phyloP scores from a whole-genome alignment of 1,284 basidiomycete genomes.

The Naganishia albida region DNA sequence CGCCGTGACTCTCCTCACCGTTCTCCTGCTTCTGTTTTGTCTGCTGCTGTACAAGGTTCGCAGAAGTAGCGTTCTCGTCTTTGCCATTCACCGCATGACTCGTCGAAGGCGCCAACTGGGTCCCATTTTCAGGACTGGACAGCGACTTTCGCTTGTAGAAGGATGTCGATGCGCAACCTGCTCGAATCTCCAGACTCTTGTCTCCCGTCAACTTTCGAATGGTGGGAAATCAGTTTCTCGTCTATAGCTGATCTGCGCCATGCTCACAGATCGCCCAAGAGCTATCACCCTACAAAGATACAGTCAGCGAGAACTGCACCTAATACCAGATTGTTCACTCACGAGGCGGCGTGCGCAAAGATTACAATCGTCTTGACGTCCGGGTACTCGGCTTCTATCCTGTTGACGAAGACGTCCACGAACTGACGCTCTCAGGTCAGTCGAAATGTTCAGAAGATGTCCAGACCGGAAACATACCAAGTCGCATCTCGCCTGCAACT shows the following conservation, averaged over 20 bases:
- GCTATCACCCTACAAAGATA: constrained; percentile 47
- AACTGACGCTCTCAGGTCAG: constrained; percentile 34
- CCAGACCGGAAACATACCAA: constrained; percentile 33
- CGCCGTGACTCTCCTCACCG: background rate
- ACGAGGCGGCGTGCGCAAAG: constrained; percentile 57
- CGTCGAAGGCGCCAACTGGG: background rate
- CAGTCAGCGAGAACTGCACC: background rate
- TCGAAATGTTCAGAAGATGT: constrained; percentile 15
- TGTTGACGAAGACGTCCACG: constrained; percentile 43
- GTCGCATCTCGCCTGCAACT: constrained; percentile 51
- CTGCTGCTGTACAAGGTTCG: background rate
- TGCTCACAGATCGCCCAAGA: constrained; percentile 48
- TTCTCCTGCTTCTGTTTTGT: background rate
- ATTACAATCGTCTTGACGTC: constrained; percentile 53
- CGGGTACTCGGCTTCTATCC: constrained; percentile 45
- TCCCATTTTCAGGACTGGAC: constrained; percentile 2
- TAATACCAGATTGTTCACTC: background rate
- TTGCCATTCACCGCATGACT: background rate
- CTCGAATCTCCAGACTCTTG: constrained; percentile 41
- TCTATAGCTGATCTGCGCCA: background rate
- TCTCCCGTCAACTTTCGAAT: constrained; percentile 45
- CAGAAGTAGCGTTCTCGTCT: background rate
- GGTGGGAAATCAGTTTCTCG: background rate
- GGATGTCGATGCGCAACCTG: constrained; percentile 50
- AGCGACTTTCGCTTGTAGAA: constrained; percentile 44